These are phyloP conservation scores for Schwanniomyces polymorphus DNA, from an alignment of 805 yeast species.

Conservation along the genomic window DNA sequence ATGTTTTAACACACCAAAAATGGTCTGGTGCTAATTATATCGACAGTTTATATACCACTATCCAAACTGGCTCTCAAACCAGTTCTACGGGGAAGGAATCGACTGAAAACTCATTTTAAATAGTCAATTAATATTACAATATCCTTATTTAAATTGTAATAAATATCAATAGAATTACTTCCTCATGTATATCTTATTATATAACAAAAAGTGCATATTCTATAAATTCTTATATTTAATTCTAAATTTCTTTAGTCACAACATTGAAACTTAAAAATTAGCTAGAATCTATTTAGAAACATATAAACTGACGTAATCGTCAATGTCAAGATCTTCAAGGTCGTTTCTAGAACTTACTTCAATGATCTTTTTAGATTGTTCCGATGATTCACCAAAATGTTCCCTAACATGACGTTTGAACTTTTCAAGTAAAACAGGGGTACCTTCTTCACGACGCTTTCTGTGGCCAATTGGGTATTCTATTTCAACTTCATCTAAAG, in stretches of 20 bases:
- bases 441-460: slow-evolving; percentile 58
- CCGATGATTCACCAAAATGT: slow-evolving; percentile 31
- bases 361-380: slow-evolving; percentile 39
- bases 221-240: no score
- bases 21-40: slow-evolving; percentile 64
- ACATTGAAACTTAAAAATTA: not conserved
- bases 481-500: slow-evolving; percentile 32
- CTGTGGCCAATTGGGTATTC: slow-evolving; percentile 58
- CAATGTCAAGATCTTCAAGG: slow-evolving; percentile 42
- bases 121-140: no score
- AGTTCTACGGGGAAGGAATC: slow-evolving; percentile 43
- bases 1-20: slow-evolving; percentile 57
- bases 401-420: slow-evolving; percentile 52
- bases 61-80: slow-evolving; percentile 43
- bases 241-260: not conserved
- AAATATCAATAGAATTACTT: no score
- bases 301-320: slow-evolving; percentile 2
- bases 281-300: not conserved
- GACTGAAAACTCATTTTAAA: slow-evolving; percentile 35
- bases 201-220: no score
- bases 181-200: no score
- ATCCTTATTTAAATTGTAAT: no score
- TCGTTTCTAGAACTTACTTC: slow-evolving; percentile 27
- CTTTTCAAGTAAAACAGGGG: slow-evolving; percentile 51
- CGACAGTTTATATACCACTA: slow-evolving; percentile 43